These are phyloP conservation scores for Metroxylon sagu DNA, from an alignment of 176 grass and related monocot genomes.

Conservation along the genomic window DNA sequence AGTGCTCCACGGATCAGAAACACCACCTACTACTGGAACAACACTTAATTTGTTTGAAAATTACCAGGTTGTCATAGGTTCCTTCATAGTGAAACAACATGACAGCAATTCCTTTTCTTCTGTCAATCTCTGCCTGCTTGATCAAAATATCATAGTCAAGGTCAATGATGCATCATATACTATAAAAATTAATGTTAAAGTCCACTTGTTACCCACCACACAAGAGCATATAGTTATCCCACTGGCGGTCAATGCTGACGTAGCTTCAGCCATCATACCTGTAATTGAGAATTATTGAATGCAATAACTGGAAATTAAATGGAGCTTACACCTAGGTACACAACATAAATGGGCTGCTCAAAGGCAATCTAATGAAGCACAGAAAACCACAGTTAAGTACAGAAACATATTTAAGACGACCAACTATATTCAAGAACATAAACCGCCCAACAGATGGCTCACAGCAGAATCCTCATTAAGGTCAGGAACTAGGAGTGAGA, in stretches of 20 bases:
- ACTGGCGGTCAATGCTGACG: slow-evolving; percentile 64
- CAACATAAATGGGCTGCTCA: too few species aligned
- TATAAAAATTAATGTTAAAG: slow-evolving; percentile 4
- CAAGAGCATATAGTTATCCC: slow-evolving; percentile 84
- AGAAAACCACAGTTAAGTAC: too few species aligned
- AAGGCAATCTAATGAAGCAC: too few species aligned
- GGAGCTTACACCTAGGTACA: too few species aligned
- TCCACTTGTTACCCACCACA: slow-evolving; percentile 46
- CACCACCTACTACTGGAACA: background rate
- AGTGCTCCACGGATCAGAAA: slow-evolving; percentile 13
- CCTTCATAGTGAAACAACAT: slow-evolving; percentile 84
- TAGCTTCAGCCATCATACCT: slow-evolving; percentile 95
- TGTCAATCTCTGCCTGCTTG: slow-evolving; percentile 67
- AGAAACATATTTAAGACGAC: too few species aligned
- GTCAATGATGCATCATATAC: background rate
- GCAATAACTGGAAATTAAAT: slow-evolving; percentile 1
- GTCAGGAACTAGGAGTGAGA: slow-evolving; percentile 1
- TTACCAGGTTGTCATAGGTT: slow-evolving; percentile 63
- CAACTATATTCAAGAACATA: too few species aligned
- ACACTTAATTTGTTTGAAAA: slow-evolving; percentile 1
- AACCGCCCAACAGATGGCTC: too few species aligned
- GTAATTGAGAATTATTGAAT: slow-evolving; percentile 22
- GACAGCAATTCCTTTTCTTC: slow-evolving; percentile 56
- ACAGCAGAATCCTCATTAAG: background rate
- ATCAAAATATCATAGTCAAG: background rate